phyloP scores from a whole-genome alignment of 176 grass and related monocot species.

The Miscanthus lutarioriparius region DNA sequence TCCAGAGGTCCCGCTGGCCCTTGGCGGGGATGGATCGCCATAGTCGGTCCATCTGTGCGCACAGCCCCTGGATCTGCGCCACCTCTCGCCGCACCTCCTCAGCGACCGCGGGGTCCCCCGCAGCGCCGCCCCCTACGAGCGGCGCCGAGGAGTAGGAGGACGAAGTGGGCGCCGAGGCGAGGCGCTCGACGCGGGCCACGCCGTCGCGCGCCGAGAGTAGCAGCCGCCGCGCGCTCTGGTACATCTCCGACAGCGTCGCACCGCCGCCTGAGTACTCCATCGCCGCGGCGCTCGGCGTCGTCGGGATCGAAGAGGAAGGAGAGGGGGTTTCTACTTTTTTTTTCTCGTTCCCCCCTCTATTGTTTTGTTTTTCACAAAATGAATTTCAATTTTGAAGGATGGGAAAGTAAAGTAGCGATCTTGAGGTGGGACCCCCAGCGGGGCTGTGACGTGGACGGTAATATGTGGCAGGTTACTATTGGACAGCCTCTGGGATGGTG shows the following conservation, averaged over 20 bases:
- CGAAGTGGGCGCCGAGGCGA: conserved; percentile 60
- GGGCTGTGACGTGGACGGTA: conserved; percentile 4
- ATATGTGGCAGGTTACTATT: background rate
- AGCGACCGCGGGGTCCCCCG: conserved; percentile 42
- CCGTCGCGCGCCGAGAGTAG: conserved; percentile 69
- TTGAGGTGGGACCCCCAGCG: background rate
- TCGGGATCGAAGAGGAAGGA: conserved; percentile 12
- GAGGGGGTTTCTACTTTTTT: background rate
- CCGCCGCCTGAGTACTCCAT: conserved; percentile 66
- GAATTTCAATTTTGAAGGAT: background rate
- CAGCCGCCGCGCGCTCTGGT: conserved; percentile 78
- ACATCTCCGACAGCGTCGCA: conserved; percentile 86
- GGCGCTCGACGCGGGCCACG: conserved; percentile 68
- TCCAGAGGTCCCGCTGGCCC: conserved; percentile 94
- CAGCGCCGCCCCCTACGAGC: conserved; percentile 31
- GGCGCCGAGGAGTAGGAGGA: conserved; percentile 57
- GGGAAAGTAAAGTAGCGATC: background rate
- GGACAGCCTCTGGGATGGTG: background rate
- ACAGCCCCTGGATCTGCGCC: conserved; percentile 86
- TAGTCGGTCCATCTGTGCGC: conserved; percentile 93
- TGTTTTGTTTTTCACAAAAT: background rate
- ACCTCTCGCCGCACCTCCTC: conserved; percentile 63
- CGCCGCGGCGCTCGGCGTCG: conserved; percentile 7
- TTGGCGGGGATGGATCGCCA: conserved; percentile 83
- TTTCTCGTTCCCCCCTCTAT: background rate